phyloP scores from a whole-genome alignment of 768 basidiomycete genomes.

The Strobilomyces confusus region DNA sequence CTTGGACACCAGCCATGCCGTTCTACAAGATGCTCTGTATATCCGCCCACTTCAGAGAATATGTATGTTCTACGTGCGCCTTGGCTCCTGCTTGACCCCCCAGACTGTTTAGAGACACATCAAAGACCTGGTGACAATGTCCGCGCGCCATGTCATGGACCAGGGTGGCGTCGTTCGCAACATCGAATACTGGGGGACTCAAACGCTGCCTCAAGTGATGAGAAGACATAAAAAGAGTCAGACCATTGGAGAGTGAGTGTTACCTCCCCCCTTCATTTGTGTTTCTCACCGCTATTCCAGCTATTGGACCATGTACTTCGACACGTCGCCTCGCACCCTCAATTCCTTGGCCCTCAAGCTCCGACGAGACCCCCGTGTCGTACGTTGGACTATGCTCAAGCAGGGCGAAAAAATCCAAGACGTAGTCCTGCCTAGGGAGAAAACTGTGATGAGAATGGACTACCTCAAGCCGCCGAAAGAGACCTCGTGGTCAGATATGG shows the following conservation, averaged over 20 bases:
- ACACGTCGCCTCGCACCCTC: constrained; percentile 73
- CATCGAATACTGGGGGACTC: constrained; percentile 71
- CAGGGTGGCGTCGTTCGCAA: constrained; percentile 79
- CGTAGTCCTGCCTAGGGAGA: constrained; percentile 50
- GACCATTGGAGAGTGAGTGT: constrained; percentile 70
- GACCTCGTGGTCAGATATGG: constrained; percentile 27
- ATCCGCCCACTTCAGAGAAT: constrained; percentile 68
- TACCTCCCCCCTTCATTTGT: background rate
- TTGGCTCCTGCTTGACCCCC: background rate
- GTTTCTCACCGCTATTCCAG: constrained; percentile 37
- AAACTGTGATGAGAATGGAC: constrained; percentile 34
- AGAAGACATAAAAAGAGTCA: constrained; percentile 54
- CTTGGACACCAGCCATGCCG: constrained; percentile 51
- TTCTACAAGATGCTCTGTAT: constrained; percentile 88
- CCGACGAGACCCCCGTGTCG: constrained; percentile 75
- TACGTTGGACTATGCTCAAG: constrained; percentile 80
- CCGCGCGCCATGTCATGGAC: constrained; percentile 68
- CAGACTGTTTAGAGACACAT: constrained; percentile 55
- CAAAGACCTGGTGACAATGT: constrained; percentile 66
- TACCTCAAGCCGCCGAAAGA: constrained; percentile 19
- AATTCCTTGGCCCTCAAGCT: constrained; percentile 61
- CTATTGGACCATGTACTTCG: constrained; percentile 91
- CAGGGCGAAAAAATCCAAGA: constrained; percentile 72
- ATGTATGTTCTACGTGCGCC: constrained; percentile 43
- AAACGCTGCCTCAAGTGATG: constrained; percentile 72